Percentiles rank a stretch among this genome's conserved stretches.
These are phyloP conservation scores for Fusarium pseudograminearum DNA, from an alignment of 2,329 filamentous ascomycete species.

Conservation along the genomic window DNA sequence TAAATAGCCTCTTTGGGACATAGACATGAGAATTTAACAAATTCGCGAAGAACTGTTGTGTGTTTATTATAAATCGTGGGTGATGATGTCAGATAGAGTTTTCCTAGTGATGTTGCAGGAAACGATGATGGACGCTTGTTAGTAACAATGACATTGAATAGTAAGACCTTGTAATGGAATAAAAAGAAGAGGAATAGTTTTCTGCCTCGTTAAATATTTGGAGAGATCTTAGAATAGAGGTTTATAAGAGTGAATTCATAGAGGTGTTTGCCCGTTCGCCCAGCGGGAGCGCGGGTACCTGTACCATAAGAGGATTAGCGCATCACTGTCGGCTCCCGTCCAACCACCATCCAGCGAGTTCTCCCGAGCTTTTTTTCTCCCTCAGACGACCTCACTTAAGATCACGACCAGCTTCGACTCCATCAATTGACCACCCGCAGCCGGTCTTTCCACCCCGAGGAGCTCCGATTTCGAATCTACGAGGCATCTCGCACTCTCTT, in stretches of 20 bases:
- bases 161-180: background rate
- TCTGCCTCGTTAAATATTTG: background rate
- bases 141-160: background rate
- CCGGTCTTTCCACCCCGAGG: slow-evolving; percentile 44
- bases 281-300: slow-evolving; percentile 27
- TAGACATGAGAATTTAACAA: slow-evolving; percentile 41
- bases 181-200: background rate
- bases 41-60: slow-evolving; percentile 1
- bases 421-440: slow-evolving; percentile 55
- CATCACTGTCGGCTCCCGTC: slow-evolving; percentile 35
- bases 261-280: slow-evolving; percentile 35
- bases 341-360: slow-evolving; percentile 55
- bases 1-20: slow-evolving; percentile 32
- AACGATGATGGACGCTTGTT: background rate
- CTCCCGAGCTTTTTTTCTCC: slow-evolving; percentile 64
- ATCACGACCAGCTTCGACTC: slow-evolving; percentile 46
- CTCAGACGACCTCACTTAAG: slow-evolving; percentile 50
- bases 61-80: background rate
- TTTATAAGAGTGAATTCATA: slow-evolving; percentile 1
- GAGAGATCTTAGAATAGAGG: background rate
- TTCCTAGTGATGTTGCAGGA: background rate
- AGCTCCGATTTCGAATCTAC: slow-evolving; percentile 47
- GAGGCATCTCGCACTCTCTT: slow-evolving; percentile 39
- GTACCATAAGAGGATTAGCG: slow-evolving; percentile 51
- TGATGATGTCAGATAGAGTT: slow-evolving; percentile 1